Base-by-base conservation (phyloP, 1,284 basidiomycete species). In the Ustilago hordei region DNA sequence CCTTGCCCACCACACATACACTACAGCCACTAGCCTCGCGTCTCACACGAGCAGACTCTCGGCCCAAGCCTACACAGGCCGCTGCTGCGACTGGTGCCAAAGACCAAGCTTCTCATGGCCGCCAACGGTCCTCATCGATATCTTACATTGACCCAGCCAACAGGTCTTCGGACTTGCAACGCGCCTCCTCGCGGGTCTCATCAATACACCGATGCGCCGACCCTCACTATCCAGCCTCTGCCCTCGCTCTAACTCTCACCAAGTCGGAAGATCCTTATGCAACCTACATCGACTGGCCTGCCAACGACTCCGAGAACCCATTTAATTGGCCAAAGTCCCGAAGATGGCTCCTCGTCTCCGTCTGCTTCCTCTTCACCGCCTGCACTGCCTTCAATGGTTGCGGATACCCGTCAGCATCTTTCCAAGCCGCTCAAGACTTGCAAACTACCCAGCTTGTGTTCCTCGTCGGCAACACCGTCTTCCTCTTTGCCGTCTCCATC, bases 301-400 rank as follows among this genome's bases (percentile, higher is more conserved):
- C 57, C 3, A 60, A 73, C 36, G 80, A 82, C 36, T 63, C 70
- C 17, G 78, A 79, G 41, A 77, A 82, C 55, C 80, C 80, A 8
- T 76, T 80, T 65, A 82, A 82, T 59, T 82, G 80, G 80, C 64
- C 72, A 11, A 63, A 55, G 28, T 38, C 61, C 9, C 55, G 72
- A 31, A 67, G 63, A 48, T 80, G 79, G 73, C 45, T 58, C 9
- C 63, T 75, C 32, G 69, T 79, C 39, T 62, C 73, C 1, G 57
- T 66, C 38, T 71, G 70, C 47, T 76, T 82, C 48, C 59, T 72
- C 56, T 82, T 81, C 63, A 74, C 80, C 28, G 71, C 63, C 12
- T 74, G 70, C 43, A 83, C 81, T 5, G 81, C 81, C 23, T 66
- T 81, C 69, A 80, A 80, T 50, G 79, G 76, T 28, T 76, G 72